Conservation (phyloP, 1,284 basidiomycete species). For the Tremellales sp. region DNA sequence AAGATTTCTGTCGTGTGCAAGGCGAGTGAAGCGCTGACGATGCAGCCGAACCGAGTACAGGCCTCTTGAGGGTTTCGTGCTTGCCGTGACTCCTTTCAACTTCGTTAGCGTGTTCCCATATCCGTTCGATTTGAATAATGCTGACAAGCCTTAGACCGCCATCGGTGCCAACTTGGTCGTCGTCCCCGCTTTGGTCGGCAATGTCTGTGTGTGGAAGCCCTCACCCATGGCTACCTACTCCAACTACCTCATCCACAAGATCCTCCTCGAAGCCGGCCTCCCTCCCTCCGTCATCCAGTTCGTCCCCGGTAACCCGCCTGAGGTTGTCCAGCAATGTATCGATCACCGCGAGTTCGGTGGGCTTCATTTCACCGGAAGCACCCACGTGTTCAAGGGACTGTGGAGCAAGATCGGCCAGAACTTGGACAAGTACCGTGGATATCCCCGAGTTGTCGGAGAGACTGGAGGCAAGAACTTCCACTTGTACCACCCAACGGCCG, state of each 20-base stretch:
- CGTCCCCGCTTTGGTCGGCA: constrained; percentile 91
- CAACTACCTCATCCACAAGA: constrained; percentile 88
- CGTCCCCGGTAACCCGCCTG: constrained; percentile 77
- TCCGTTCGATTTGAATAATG: neutral
- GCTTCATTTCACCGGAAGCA: constrained; percentile 96
- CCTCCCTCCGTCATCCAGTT: constrained; percentile 97
- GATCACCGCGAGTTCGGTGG: constrained; percentile 76
- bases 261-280: constrained; percentile 89
- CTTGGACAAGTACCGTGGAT: constrained; percentile 76
- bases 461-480: constrained; percentile 98
- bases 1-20: constrained; percentile 1
- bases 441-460: constrained; percentile 95
- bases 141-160: constrained; percentile 57
- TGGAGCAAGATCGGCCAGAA: constrained; percentile 95
- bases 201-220: constrained; percentile 96
- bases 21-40: constrained; percentile 6
- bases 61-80: constrained; percentile 92
- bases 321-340: constrained; percentile 77
- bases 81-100: constrained; percentile 98
- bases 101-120: constrained; percentile 51
- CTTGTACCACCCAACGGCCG: constrained; percentile 81
- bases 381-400: constrained; percentile 85
- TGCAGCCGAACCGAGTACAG: constrained; percentile 88
- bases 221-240: constrained; percentile 92
- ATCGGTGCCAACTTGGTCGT: constrained; percentile 84